phyloP scores from a whole-genome alignment of 371 early-diverging fungal genomes.

The Lichtheimia ornata region DNA sequence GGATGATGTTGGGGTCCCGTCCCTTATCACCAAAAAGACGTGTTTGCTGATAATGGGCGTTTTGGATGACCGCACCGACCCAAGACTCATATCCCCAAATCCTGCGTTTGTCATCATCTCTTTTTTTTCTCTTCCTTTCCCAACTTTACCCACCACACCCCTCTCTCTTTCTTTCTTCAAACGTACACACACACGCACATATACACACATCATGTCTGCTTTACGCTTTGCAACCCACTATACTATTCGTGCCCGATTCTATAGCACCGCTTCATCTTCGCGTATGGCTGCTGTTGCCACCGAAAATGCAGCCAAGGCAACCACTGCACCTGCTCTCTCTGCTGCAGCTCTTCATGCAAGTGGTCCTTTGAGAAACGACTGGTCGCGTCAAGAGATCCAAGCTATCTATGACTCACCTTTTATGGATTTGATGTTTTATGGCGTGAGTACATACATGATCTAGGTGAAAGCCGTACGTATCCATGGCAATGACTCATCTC shows the following conservation, averaged over 20 bases:
- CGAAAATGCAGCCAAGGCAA: conserved; percentile 17
- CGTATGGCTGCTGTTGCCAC: conserved; percentile 56
- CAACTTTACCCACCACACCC: background rate
- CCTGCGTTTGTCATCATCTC: conserved; percentile 9
- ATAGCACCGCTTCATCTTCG: conserved; percentile 51
- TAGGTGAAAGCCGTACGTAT: background rate
- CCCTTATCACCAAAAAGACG: background rate
- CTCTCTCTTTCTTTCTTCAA: conserved; percentile 15
- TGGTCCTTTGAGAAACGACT: conserved; percentile 68
- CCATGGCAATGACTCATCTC: background rate
- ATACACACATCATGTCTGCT: conserved; percentile 41
- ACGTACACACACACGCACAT: conserved; percentile 21
- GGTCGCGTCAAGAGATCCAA: conserved; percentile 78
- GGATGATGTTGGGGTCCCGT: background rate
- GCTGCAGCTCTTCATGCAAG: conserved; percentile 63
- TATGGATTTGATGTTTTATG: conserved; percentile 78
- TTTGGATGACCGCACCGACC: conserved; percentile 7
- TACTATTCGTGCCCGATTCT: conserved; percentile 35
- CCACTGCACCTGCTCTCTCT: conserved; percentile 38
- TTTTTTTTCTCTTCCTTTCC: conserved; percentile 16
- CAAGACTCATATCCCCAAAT: background rate
- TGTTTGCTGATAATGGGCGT: background rate
- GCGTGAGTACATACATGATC: conserved; percentile 49
- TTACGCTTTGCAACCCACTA: conserved; percentile 42
- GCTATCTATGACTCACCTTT: conserved; percentile 81